Evolutionary conservation across 202 grass and related monocot species (phyloP).

Genomic region (Carex arenaria): DNA sequence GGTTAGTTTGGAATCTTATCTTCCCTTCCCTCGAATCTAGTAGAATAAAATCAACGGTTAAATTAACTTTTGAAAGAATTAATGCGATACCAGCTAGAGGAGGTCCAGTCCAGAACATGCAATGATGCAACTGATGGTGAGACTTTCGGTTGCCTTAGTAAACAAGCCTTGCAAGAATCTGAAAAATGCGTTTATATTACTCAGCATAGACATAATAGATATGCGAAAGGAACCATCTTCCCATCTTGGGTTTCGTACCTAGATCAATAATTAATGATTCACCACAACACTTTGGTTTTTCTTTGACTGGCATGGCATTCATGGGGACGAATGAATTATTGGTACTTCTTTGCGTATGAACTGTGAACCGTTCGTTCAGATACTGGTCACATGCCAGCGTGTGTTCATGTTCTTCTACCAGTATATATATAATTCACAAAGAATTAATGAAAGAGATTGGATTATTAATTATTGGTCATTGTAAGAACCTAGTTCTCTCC

Average conservation of each 20-base stretch:
- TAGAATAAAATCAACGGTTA: neutral
- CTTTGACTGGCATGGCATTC: neutral
- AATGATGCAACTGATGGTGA: neutral
- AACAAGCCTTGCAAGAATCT: constrained; percentile 6
- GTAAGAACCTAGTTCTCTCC: neutral
- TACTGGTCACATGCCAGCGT: constrained; percentile 2
- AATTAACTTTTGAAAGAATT: neutral
- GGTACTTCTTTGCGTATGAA: neutral
- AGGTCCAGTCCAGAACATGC: neutral
- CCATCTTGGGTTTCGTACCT: constrained; percentile 2
- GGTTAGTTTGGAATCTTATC: neutral
- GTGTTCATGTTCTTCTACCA: neutral
- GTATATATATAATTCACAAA: neutral
- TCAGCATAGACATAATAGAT: neutral
- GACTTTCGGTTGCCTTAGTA: neutral
- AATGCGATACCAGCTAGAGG: constrained; percentile 10
- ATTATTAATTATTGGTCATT: neutral
- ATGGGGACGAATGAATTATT: neutral
- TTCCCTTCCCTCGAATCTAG: neutral
- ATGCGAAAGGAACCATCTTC: neutral
- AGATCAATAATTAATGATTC: neutral
- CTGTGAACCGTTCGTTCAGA: neutral
- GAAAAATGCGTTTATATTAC: neutral
- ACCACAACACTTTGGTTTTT: neutral
- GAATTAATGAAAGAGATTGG: neutral